phyloP scores from a whole-genome alignment of 1,139 yeast species.

The Suhomyces maxii region DNA sequence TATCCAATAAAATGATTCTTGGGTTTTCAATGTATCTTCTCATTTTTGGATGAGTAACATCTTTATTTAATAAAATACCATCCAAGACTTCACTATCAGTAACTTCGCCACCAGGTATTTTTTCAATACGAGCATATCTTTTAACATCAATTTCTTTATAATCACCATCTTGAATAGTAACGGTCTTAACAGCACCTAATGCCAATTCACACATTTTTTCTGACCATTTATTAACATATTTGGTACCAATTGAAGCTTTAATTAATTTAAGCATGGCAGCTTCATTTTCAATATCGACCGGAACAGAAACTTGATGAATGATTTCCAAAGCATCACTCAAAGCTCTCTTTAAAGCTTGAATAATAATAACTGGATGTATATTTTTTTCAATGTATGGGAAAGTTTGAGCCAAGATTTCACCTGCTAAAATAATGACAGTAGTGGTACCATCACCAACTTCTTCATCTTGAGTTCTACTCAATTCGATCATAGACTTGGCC shows the following conservation, averaged over 20 bases:
- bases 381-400: conserved; percentile 92
- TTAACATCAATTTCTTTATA: conserved; percentile 88
- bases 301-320: conserved; percentile 79
- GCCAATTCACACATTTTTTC: conserved; percentile 89
- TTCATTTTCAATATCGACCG: conserved; percentile 83
- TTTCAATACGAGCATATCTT: conserved; percentile 90
- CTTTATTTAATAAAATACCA: conserved; percentile 92
- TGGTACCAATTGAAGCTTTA: conserved; percentile 92
- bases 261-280: conserved; percentile 84
- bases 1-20: conserved; percentile 81
- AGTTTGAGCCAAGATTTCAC: conserved; percentile 93
- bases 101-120: conserved; percentile 97
- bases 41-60: conserved; percentile 98
- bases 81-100: conserved; percentile 84
- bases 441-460: conserved; percentile 99
- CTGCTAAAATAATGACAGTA: conserved; percentile 91
- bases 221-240: conserved; percentile 90
- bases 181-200: conserved; percentile 84
- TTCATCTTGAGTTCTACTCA: conserved; percentile 96
- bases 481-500: conserved; percentile 97
- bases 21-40: conserved; percentile 86
- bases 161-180: conserved; percentile 64
- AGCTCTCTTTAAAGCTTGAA: conserved; percentile 91
- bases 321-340: conserved; percentile 86
- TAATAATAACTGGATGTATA: conserved; percentile 95